Base-by-base conservation (phyloP, 768 basidiomycete species). In the Pluteus cervinus region DNA sequence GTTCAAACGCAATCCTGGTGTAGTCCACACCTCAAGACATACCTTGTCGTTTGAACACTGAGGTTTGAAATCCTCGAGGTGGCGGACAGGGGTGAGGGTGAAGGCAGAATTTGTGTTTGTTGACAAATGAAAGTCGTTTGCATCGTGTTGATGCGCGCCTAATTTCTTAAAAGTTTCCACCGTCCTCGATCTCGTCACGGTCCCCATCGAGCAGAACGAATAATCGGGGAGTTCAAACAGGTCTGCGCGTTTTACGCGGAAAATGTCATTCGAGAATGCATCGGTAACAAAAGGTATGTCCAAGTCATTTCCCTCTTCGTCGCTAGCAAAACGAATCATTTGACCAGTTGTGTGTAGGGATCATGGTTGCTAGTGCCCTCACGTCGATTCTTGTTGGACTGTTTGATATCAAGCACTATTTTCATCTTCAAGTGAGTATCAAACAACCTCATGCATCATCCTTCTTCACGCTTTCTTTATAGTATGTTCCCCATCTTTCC, bases 401-500 rank as follows among this genome's bases (percentile, higher is more conserved):
- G 22, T 84, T 92, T 52, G 90, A 92, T 50, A 63, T 88, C 47
- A 94, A 93, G 56, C 82, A 91, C 51, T 87, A 90, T 56, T 72
- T 90, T 42, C 86, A 92, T 56, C 66, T 96, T 2, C 91, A 86
- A 65, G 83, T 79, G 45, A 46, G 68, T 47, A 32, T 7, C 26
- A 34, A 14, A n/a, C 20, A 21, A 16, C 39, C 23, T 39, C 26
- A 21, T 50, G 25, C 36, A n/a, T 23, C 33, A 32, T 39, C 39
- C 43, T 33, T 41, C 43, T 33, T 52, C 21, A 45, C 24, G 24
- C 44, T 30, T 28, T 10, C 20, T 20, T 11, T 15, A 15, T 45
- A 91, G 81, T 73, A 93, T 26, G 75, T 86, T 14, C 92, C 91
- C 2, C 91, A 96, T 55, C 71, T 96, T 33, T 89, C 87, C n/a